Evolutionary conservation across 2,329 filamentous ascomycete genomes (phyloP).

Genomic region (Cladosporium velox): DNA sequence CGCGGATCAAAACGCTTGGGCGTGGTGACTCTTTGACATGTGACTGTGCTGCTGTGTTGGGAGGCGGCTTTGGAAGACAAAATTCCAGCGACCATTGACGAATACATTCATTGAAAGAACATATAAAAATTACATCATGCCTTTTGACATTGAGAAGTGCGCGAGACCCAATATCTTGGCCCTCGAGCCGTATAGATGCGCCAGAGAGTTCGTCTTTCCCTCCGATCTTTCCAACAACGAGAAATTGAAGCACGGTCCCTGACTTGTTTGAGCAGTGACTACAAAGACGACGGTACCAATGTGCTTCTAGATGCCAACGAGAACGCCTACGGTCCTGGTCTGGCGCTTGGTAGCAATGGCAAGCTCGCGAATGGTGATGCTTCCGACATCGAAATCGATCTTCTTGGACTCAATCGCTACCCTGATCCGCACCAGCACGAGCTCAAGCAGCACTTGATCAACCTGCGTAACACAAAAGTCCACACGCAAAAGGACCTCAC

Average conservation of each 20-base stretch:
- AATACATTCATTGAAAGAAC: not conserved
- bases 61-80: not conserved
- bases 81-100: conserved; percentile 5
- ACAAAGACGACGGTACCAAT: conserved; percentile 97
- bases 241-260: conserved; percentile 23
- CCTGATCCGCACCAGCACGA: conserved; percentile 91
- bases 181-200: conserved; percentile 56
- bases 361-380: conserved; percentile 50
- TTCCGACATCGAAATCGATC: conserved; percentile 65
- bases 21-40: conserved; percentile 19
- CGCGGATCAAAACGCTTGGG: conserved; percentile 1
- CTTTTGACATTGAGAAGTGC: conserved; percentile 53
- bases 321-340: conserved; percentile 87
- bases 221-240: conserved; percentile 46
- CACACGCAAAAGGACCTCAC: conserved; percentile 74
- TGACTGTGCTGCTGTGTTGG: conserved; percentile 1
- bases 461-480: conserved; percentile 79
- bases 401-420: conserved; percentile 86
- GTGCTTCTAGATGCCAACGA: conserved; percentile 97
- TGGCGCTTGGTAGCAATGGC: conserved; percentile 56
- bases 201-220: conserved; percentile 50
- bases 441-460: conserved; percentile 84
- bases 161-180: conserved; percentile 56
- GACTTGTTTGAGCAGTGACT: conserved; percentile 59
- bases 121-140: conserved; percentile 31